phyloP scores from a whole-genome alignment of 1,139 yeast species.

The Hyphopichia burtonii region DNA sequence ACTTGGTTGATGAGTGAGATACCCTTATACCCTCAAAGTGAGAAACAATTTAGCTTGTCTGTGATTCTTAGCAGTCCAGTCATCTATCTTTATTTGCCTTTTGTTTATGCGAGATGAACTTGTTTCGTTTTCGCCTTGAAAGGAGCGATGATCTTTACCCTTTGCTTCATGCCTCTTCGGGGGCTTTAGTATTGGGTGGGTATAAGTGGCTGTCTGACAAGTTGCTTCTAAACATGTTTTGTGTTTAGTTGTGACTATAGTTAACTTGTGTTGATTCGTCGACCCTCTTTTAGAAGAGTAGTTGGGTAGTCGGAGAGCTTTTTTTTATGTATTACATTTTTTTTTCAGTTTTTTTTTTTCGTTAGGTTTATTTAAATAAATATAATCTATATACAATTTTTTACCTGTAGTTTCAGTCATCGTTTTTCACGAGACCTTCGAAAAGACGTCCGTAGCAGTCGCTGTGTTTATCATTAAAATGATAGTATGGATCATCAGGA shows the following conservation, averaged over 20 bases:
- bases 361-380: not conserved
- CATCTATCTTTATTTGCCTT: constrained; percentile 64
- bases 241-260: constrained; percentile 13
- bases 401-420: constrained; percentile 7
- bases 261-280: constrained; percentile 22
- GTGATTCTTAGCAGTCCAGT: constrained; percentile 82
- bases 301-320: not conserved
- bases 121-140: constrained; percentile 24
- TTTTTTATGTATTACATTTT: not conserved
- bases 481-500: constrained; percentile 50
- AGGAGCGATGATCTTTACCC: constrained; percentile 99
- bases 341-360: not conserved
- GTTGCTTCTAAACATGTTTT: constrained; percentile 36
- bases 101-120: constrained; percentile 22
- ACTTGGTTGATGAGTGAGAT: constrained; percentile 98
- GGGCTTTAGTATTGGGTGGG: constrained; percentile 90
- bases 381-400: not conserved
- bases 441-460: constrained; percentile 54
- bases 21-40: constrained; percentile 92
- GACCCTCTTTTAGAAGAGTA: constrained; percentile 11
- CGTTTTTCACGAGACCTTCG: constrained; percentile 50
- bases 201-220: constrained; percentile 99
- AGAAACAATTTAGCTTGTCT: constrained; percentile 72
- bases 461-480: constrained; percentile 43
- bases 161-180: constrained; percentile 79